phyloP scores from a whole-genome alignment of 768 basidiomycete species.

The Phanerochaete sordida region DNA sequence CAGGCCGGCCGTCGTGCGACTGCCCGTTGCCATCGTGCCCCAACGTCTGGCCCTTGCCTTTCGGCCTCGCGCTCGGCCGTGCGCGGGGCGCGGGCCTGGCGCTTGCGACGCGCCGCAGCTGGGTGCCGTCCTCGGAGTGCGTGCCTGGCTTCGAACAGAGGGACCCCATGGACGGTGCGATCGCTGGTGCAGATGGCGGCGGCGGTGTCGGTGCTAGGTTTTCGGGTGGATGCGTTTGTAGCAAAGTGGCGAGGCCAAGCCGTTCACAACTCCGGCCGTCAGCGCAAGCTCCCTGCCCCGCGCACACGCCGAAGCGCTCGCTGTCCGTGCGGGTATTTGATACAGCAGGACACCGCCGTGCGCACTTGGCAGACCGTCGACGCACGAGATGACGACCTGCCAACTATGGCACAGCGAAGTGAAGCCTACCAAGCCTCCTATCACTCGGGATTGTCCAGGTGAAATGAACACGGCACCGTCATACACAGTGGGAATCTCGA shows the following conservation, averaged over 20 bases:
- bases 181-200: not conserved
- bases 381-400: not conserved
- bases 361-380: not conserved
- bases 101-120: constrained; percentile 7
- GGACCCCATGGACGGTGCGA: constrained; percentile 26
- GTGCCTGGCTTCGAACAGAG: constrained; percentile 33
- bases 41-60: not conserved
- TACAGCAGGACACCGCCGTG: not conserved
- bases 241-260: too few relatives aligned
- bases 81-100: constrained; percentile 10
- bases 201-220: not conserved
- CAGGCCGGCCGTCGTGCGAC: constrained; percentile 10
- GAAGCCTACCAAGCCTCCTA: not conserved
- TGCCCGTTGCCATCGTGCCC: constrained; percentile 8
- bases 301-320: not conserved
- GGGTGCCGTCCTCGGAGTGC: constrained; percentile 28
- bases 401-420: not conserved
- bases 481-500: not conserved
- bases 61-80: not conserved
- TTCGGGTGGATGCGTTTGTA: too few relatives aligned
- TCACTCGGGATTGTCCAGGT: not conserved
- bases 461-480: not conserved
- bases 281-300: not conserved
- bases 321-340: not conserved
- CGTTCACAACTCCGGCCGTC: not conserved